These are phyloP conservation scores for Phylloporus sp. DNA, from an alignment of 768 basidiomycete species.

Conservation along the genomic window DNA sequence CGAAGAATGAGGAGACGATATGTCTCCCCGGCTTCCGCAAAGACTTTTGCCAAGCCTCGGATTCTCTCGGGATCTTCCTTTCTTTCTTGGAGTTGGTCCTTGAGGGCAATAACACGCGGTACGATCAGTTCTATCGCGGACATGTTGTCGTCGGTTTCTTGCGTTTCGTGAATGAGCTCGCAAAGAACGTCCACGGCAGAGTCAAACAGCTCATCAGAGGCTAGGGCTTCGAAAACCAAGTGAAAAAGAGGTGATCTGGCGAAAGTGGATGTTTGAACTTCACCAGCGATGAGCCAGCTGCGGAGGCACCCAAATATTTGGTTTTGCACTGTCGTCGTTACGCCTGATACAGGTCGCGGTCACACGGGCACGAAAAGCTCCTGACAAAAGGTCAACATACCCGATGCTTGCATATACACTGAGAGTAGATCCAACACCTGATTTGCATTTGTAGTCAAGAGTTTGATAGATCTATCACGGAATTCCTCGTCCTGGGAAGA, in stretches of 20 bases:
- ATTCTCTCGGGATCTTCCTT: constrained; percentile 85
- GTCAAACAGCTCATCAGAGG: constrained; percentile 87
- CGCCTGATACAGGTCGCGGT: constrained; percentile 53
- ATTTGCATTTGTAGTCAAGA: constrained; percentile 65
- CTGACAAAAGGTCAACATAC: constrained; percentile 41
- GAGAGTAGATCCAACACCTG: constrained; percentile 74
- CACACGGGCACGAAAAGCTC: neutral
- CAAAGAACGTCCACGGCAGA: constrained; percentile 87
- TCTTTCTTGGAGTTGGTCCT: constrained; percentile 52
- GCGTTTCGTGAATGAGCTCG: constrained; percentile 96
- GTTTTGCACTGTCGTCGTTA: constrained; percentile 70
- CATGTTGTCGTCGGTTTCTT: constrained; percentile 95
- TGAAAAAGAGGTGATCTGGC: constrained; percentile 76
- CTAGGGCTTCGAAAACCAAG: constrained; percentile 80
- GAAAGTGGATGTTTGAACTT: constrained; percentile 62
- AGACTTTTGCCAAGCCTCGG: constrained; percentile 84
- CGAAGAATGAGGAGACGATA: constrained; percentile 86
- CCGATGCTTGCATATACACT: constrained; percentile 85
- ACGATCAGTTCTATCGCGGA: constrained; percentile 83
- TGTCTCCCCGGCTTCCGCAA: constrained; percentile 96
- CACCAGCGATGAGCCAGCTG: constrained; percentile 86
- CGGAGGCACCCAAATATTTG: constrained; percentile 84
- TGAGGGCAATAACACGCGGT: constrained; percentile 76
- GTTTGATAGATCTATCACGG: constrained; percentile 49
- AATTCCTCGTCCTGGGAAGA: constrained; percentile 69